Evolutionary conservation across 1,139 yeast species (phyloP).

Genomic region (Kodamaea sp.): DNA sequence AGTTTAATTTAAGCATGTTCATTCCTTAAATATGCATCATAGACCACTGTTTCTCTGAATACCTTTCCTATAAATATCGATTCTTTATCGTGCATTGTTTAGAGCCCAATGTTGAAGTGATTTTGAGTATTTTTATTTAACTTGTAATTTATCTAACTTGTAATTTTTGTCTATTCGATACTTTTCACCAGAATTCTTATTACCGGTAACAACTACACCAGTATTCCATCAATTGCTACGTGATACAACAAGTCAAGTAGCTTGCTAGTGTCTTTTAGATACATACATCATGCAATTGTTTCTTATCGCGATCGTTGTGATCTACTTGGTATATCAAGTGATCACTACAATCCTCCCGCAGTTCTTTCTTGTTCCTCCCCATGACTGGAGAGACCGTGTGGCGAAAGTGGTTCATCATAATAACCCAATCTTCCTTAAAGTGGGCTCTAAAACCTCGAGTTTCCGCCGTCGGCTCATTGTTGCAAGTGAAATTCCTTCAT

Average conservation of each 20-base stretch:
- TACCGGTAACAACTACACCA: too few relatives aligned
- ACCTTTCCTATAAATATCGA: too few relatives aligned
- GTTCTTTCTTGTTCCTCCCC: conserved; percentile 43
- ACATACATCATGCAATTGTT: neutral
- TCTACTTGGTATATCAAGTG: conserved; percentile 16
- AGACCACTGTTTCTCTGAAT: too few relatives aligned
- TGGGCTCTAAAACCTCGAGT: conserved; percentile 40
- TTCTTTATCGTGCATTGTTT: too few relatives aligned
- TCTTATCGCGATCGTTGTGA: conserved; percentile 8
- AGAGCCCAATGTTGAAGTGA: too few relatives aligned
- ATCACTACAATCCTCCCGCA: conserved; percentile 31
- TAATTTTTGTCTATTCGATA: neutral
- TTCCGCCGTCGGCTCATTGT: conserved; percentile 52
- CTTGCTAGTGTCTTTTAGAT: neutral
- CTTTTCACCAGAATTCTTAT: too few relatives aligned
- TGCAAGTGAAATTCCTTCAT: conserved; percentile 47
- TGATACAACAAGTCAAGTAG: neutral
- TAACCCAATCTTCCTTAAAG: conserved; percentile 35
- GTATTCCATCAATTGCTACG: too few relatives aligned
- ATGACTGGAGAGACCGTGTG: conserved; percentile 41
- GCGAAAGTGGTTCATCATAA: conserved; percentile 30
- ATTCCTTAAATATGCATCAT: too few relatives aligned
- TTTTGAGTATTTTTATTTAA: too few relatives aligned
- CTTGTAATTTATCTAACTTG: neutral
- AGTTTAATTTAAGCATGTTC: too few relatives aligned